Evolutionary conservation across 345 rosid species (phyloP).

Genomic region (Cochlearia excelsa): DNA sequence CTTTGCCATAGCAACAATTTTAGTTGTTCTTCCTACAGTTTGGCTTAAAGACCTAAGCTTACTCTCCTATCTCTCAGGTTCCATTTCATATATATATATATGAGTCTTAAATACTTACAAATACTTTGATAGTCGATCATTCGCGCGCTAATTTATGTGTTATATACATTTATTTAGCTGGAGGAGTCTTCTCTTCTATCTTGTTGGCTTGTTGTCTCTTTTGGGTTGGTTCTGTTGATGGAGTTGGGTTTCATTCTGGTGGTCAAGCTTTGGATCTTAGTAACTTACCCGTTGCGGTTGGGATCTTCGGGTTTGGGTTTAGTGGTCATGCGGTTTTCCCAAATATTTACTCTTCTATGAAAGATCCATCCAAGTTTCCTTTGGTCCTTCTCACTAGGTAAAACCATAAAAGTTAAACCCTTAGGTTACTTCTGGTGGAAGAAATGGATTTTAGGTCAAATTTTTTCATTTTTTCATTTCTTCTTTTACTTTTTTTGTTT

Average conservation of each 20-base stretch:
- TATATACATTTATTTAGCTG: conserved; percentile 41
- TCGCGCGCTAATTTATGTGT: not conserved
- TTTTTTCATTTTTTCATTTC: too few species aligned
- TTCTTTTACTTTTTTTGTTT: not conserved
- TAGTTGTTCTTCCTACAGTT: conserved; percentile 76
- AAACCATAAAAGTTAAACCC: not conserved
- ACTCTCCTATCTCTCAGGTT: conserved; percentile 82
- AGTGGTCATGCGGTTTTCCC: conserved; percentile 79
- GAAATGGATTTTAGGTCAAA: too few species aligned
- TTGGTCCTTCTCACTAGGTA: conserved; percentile 40
- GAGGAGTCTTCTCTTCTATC: conserved; percentile 70
- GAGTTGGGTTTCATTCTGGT: conserved; percentile 56
- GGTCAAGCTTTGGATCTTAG: conserved; percentile 52
- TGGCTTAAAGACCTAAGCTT: conserved; percentile 78
- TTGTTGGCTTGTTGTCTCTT: conserved; percentile 61
- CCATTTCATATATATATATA: not conserved
- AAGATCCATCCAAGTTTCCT: conserved; percentile 58
- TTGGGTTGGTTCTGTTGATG: conserved; percentile 62
- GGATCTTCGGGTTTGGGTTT: conserved; percentile 68
- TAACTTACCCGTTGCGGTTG: conserved; percentile 65
- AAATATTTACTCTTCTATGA: conserved; percentile 74
- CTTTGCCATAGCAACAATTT: conserved; percentile 45
- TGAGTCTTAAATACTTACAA: not conserved
- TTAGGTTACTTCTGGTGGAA: too few species aligned
- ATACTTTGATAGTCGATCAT: conserved; percentile 1